Base-by-base conservation (phyloP, 1,139 yeast species). In the Sporopachydermia cereana region DNA sequence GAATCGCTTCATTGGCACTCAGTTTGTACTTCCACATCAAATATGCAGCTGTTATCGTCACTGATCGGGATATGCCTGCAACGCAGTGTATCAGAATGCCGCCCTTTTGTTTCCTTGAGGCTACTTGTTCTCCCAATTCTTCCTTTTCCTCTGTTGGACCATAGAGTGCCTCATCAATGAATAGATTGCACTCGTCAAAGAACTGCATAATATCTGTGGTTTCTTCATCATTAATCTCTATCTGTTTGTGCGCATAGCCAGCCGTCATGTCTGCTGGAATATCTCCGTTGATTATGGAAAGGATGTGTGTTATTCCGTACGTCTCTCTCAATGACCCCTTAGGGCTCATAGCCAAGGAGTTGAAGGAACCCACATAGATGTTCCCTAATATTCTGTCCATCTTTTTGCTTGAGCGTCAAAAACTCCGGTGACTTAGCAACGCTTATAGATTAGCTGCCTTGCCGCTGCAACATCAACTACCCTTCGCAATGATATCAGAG, bases 51-150 rank as follows among this genome's bases (percentile, higher is more conserved):
- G 79, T 67, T 27, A 86, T 67, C 0, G 94, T 66, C 0, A 77
- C 85, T 1, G 95, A 82, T 51, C 98, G 67, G 2, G 95, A 84
- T 24, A 79, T 75, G 1, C 98, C 98, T 25, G 95, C 96, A 47
- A 88, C 85, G 58, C 93, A 83, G 57, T 82, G 85, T 3, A 83
- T 66, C 43, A 78, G 64, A 0, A 82, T 65, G 36, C 67, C 67
- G 1, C 71, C 71, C 49, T 57, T 56, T 49, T 76, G 83, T 25
- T 25, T 25, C 14, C 14, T 7, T 14, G 7, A 7, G 45, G 71
- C 67, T 44, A 63, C 60, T 17, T 58, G 5, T 29, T 9, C 17
- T 16, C 14, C 16, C 5, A 44, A 5, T 5, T 42, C 18, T 24
- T 41, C 12, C 12, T 23, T 20, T 4, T 24, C 29, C 17, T 3